These are phyloP conservation scores for Cladosporium sp. DNA, from an alignment of 2,329 filamentous ascomycete species.

Conservation along the genomic window DNA sequence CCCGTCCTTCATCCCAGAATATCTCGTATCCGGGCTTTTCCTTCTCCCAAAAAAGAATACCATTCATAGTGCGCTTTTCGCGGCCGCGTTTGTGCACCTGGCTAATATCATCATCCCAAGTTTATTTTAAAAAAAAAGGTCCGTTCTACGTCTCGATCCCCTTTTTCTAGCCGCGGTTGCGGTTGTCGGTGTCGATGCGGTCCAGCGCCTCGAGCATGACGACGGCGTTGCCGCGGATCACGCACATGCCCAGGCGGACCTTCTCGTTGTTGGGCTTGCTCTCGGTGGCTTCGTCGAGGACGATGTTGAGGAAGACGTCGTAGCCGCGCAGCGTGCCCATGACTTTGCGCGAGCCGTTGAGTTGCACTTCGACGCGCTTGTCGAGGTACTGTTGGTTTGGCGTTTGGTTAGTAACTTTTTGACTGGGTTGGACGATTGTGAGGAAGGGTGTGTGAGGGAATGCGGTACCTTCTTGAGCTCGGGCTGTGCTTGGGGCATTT, in stretches of 20 bases:
- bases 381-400: constrained; percentile 79
- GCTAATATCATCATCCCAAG: background rate
- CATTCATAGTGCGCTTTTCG: background rate
- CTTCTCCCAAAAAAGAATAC: background rate
- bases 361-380: constrained; percentile 95
- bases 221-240: constrained; percentile 96
- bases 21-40: background rate
- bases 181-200: constrained; percentile 37
- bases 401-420: background rate
- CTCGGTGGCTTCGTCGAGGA: constrained; percentile 93
- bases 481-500: constrained; percentile 98
- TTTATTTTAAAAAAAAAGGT: too few relatives aligned
- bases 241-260: constrained; percentile 69
- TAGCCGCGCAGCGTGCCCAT: constrained; percentile 93
- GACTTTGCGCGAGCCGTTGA: constrained; percentile 97
- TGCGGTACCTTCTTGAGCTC: constrained; percentile 89
- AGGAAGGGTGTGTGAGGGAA: background rate
- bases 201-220: constrained; percentile 80
- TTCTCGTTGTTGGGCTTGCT: constrained; percentile 92
- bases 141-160: too few relatives aligned
- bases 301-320: constrained; percentile 98
- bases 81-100: background rate
- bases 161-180: constrained; percentile 21
- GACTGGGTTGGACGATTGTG: background rate
- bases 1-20: background rate